A percentile compares a stretch with the other conserved stretches of the same genome.
phyloP scores from a whole-genome alignment of 257 asterid genomes.

The Voacanga thouarsii region DNA sequence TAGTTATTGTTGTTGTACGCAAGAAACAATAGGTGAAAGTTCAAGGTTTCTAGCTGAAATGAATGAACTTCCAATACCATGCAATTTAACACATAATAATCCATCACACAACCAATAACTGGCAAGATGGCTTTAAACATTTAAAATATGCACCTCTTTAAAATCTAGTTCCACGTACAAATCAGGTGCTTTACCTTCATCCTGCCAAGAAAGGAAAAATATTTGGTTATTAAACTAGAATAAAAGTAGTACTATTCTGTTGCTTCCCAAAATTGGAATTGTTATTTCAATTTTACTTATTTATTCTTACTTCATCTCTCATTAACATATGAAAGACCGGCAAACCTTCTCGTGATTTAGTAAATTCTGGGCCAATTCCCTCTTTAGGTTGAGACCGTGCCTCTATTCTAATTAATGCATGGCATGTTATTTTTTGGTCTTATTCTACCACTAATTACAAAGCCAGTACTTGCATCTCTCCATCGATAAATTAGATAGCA shows the following conservation, averaged over 20 bases:
- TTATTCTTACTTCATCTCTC: background rate
- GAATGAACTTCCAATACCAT: background rate
- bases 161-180: constrained; percentile 89
- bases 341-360: background rate
- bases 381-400: background rate
- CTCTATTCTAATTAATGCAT: background rate
- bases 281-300: background rate
- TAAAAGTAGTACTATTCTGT: background rate
- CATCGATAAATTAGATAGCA: constrained; percentile 2
- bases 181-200: constrained; percentile 86
- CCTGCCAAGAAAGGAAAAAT: constrained; percentile 46
- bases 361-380: background rate
- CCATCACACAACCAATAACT: constrained; percentile 7
- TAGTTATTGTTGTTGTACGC: too few relatives aligned
- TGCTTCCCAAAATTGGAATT: background rate
- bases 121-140: constrained; percentile 6
- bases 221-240: background rate
- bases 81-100: background rate
- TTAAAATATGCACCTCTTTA: constrained; percentile 58
- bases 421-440: background rate
- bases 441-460: background rate
- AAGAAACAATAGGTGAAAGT: constrained; percentile 3
- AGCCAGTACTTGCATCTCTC: background rate
- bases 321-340: background rate
- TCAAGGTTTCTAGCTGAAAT: background rate